Evolutionary conservation across 257 asterid species (phyloP), one percentile per base, ranked within the genome.

Genomic region (Przewalskia tangutica): DNA sequence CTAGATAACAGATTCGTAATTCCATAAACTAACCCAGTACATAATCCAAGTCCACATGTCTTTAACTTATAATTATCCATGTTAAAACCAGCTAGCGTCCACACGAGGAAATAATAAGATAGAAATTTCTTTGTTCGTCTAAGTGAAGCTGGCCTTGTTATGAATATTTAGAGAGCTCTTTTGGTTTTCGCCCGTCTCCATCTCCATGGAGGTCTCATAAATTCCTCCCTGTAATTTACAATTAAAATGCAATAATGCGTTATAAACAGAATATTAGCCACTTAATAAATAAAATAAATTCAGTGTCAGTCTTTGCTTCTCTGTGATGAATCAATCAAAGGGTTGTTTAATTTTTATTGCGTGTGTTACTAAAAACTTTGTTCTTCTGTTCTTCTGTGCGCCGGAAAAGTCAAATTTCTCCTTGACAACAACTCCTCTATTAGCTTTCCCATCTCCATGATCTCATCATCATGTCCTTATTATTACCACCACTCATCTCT

Each of bases 151-250:
- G 65, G 36, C 17, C 32, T 20, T 8, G 36, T 20, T 3, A 3
- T n/a, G n/a, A 58, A 58, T 5, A 16, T 38, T 44, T 16, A 46
- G 73, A 10, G 36, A 51, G 38, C 32, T 20, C 51, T 6, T 48
- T 54, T 62, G 13, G 32, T 42, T 38, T 79, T 56, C 56, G 67
- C 78, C 53, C 91, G 84, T 46, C 85, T 80, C 4, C 89, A 89
- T 85, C 91, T 87, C 97, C 94, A 87, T 8, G 91, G 90, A 84
- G 85, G 89, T 88, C 59, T 89, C 89, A 78, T 79, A 93, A 18
- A 93, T 86, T 56, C 90, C 90, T 10, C 75, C 90, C 97, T 92
- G 90, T 3, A 16, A 76, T 18, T 60, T 7, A 7, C 18, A 71
- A 16, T 40, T 16, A 20, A 27, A 53, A 23, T 32, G 13, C 11